These are phyloP conservation scores for Pterocarpus macrocarpus DNA, from an alignment of 306 rosid genomes.

Conservation along the genomic window DNA sequence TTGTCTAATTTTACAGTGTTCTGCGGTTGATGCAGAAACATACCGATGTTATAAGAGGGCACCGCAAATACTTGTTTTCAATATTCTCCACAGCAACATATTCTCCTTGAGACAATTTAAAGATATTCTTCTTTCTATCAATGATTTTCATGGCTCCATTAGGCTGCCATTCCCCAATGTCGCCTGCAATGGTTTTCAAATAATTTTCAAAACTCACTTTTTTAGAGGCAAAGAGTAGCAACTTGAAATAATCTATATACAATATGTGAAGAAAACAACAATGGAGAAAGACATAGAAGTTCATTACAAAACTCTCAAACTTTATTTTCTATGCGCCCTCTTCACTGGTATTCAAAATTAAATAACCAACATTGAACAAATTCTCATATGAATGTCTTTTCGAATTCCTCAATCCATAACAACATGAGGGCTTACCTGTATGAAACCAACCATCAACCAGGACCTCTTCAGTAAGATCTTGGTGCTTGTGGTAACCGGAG, in stretches of 20 bases:
- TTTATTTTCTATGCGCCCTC: slow-evolving; percentile 7
- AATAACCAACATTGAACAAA: not conserved
- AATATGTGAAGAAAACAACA: not conserved
- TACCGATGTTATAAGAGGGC: slow-evolving; percentile 86
- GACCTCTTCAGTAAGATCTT: slow-evolving; percentile 83
- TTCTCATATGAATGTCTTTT: not conserved
- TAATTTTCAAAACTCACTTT: slow-evolving; percentile 18
- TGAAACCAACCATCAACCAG: slow-evolving; percentile 96
- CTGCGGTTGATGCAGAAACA: slow-evolving; percentile 40
- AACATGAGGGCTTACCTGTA: slow-evolving; percentile 69
- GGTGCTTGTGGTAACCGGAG: slow-evolving; percentile 89
- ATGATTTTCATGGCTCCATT: slow-evolving; percentile 91
- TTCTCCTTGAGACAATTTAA: slow-evolving; percentile 96
- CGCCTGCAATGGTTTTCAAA: slow-evolving; percentile 68
- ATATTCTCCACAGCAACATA: slow-evolving; percentile 90
- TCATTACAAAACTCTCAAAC: slow-evolving; percentile 21
- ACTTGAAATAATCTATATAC: not conserved
- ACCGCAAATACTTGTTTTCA: slow-evolving; percentile 76
- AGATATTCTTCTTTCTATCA: slow-evolving; percentile 90
- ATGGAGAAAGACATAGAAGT: not conserved
- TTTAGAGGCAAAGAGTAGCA: not conserved
- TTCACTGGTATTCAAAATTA: not conserved
- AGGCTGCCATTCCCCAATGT: slow-evolving; percentile 95
- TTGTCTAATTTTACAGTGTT: slow-evolving; percentile 4
- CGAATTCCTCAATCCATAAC: slow-evolving; percentile 7